These are phyloP conservation scores for Rhynchospora breviuscula DNA, from an alignment of 176 grass and related monocot species.

Conservation along the genomic window DNA sequence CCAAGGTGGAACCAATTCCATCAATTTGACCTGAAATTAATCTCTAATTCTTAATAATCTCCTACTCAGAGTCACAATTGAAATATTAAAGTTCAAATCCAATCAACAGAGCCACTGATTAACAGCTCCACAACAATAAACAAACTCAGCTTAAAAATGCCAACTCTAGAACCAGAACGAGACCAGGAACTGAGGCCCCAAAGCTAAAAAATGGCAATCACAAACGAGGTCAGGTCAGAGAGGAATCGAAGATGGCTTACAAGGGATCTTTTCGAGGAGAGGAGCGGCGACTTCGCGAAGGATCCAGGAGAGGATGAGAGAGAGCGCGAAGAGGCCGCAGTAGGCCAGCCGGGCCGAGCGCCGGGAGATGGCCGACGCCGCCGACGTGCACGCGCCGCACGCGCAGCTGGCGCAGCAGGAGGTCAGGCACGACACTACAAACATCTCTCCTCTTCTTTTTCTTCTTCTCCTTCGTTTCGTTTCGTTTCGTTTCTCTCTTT, in stretches of 20 bases:
- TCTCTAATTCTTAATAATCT: neutral
- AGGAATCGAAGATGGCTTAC: neutral
- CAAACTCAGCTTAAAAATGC: neutral
- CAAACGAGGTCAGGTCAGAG: neutral
- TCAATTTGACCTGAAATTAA: neutral
- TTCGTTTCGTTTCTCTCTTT: neutral
- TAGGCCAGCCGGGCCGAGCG: constrained; percentile 68
- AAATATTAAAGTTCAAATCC: neutral
- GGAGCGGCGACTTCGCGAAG: constrained; percentile 52
- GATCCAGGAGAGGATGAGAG: constrained; percentile 47
- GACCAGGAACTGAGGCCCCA: neutral
- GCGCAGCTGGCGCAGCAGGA: constrained; percentile 79
- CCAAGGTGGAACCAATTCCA: neutral
- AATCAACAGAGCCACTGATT: neutral
- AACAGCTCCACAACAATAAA: neutral
- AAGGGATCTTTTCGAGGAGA: constrained; percentile 41
- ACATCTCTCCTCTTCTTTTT: constrained; percentile 35
- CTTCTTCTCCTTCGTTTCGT: neutral
- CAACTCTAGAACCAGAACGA: neutral
- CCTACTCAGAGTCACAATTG: neutral
- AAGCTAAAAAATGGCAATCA: neutral
- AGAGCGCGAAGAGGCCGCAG: constrained; percentile 47
- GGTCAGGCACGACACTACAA: constrained; percentile 69
- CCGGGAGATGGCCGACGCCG: constrained; percentile 53
- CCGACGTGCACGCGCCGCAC: constrained; percentile 79